These are phyloP conservation scores for Mucor irregularis DNA, from an alignment of 371 early-diverging fungal species.

Conservation along the genomic window DNA sequence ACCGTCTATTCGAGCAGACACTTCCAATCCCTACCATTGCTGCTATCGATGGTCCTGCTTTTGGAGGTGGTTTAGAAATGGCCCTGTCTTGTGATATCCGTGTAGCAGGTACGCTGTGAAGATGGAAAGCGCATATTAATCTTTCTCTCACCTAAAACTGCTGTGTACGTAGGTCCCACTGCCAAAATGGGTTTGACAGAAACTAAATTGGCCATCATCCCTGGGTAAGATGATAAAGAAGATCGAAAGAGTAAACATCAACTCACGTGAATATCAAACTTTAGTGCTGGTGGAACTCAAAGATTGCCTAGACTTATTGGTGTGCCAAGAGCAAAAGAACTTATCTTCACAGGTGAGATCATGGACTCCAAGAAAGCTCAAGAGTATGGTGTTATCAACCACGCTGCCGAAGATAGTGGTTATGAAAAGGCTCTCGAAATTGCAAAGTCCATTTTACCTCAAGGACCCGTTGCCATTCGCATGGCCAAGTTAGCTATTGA, in stretches of 20 bases:
- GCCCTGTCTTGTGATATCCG: constrained; percentile 93
- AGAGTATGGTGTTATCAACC: constrained; percentile 79
- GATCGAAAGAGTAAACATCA: not conserved
- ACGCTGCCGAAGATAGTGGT: constrained; percentile 66
- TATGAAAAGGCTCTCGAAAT: constrained; percentile 77
- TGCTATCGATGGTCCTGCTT: constrained; percentile 92
- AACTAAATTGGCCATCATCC: constrained; percentile 95
- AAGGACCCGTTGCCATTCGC: constrained; percentile 85
- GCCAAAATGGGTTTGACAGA: constrained; percentile 92
- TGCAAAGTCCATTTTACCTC: constrained; percentile 81
- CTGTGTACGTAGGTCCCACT: constrained; percentile 35
- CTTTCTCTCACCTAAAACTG: not conserved
- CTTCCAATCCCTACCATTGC: constrained; percentile 95
- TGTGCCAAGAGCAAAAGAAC: constrained; percentile 85
- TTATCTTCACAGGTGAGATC: constrained; percentile 84
- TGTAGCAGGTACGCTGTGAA: constrained; percentile 83
- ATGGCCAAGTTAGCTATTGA: constrained; percentile 91
- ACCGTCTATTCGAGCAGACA: constrained; percentile 40
- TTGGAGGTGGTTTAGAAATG: constrained; percentile 95
- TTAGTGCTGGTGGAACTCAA: constrained; percentile 97
- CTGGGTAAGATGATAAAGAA: constrained; percentile 66
- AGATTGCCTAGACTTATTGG: constrained; percentile 90
- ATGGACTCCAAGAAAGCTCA: constrained; percentile 68
- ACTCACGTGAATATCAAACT: not conserved
- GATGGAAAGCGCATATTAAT: too few relatives aligned